phyloP scores from a whole-genome alignment of 2,329 filamentous ascomycete species.

The Xylaria sp. region DNA sequence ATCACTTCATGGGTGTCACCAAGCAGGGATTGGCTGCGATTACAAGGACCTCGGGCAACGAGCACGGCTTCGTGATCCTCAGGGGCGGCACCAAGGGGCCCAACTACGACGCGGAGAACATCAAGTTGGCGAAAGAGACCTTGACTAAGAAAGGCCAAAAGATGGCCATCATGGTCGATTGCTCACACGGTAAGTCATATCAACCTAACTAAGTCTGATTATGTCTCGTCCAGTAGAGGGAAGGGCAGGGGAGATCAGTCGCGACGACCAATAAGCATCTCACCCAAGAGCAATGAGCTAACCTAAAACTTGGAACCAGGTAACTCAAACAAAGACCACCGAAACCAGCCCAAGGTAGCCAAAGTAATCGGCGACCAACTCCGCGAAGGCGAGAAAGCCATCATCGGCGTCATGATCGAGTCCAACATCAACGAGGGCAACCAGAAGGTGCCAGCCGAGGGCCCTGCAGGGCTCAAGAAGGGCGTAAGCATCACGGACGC shows the following conservation, averaged over 20 bases:
- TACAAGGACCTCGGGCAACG: slow-evolving; percentile 90
- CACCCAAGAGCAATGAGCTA: too few species aligned
- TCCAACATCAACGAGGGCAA: slow-evolving; percentile 93
- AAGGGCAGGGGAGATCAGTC: not conserved
- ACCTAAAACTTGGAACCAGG: slow-evolving; percentile 59
- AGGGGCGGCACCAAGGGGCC: slow-evolving; percentile 91
- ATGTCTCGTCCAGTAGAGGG: too few species aligned
- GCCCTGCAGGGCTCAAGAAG: slow-evolving; percentile 80
- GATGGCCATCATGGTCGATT: slow-evolving; percentile 96
- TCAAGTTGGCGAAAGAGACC: slow-evolving; percentile 81
- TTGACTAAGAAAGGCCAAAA: slow-evolving; percentile 85
- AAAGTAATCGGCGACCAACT: slow-evolving; percentile 85
- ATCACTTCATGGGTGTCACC: slow-evolving; percentile 98
- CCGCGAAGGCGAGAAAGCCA: slow-evolving; percentile 84
- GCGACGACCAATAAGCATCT: slow-evolving; percentile 30
- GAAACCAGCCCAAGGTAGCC: slow-evolving; percentile 95
- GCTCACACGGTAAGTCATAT: slow-evolving; percentile 80
- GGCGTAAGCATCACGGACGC: slow-evolving; percentile 96
- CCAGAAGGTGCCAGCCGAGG: slow-evolving; percentile 88
- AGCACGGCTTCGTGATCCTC: slow-evolving; percentile 97
- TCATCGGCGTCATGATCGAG: slow-evolving; percentile 98
- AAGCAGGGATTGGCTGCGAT: slow-evolving; percentile 97
- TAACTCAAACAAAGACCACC: slow-evolving; percentile 97
- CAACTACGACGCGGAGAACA: slow-evolving; percentile 90
- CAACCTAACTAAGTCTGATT: not conserved